Conservation (phyloP, 2,329 filamentous ascomycete genomes). For the Cadophora gregata region DNA sequence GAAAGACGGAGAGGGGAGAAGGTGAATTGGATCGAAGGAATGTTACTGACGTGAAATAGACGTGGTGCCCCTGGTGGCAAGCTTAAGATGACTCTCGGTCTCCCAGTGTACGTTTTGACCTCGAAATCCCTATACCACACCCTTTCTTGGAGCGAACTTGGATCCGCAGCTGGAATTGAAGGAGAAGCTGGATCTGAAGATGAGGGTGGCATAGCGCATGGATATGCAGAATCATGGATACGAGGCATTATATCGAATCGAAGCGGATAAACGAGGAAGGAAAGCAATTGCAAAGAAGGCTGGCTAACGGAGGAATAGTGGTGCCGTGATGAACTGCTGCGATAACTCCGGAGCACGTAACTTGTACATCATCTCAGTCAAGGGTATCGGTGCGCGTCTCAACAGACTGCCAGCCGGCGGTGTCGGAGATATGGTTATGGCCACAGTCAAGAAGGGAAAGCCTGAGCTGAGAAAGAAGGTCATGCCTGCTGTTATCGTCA, state of each 20-base stretch:
- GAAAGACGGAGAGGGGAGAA: neutral
- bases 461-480: slow-evolving; percentile 99
- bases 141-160: neutral
- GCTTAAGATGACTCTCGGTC: slow-evolving; percentile 99
- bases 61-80: slow-evolving; percentile 98
- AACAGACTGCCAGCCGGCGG: slow-evolving; percentile 97
- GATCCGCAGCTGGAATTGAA: neutral
- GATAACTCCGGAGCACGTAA: slow-evolving; percentile 99
- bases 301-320: slow-evolving; percentile 58
- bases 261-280: neutral
- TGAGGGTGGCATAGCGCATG: neutral
- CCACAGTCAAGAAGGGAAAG: slow-evolving; percentile 99
- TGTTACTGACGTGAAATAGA: slow-evolving; percentile 48
- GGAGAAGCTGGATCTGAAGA: neutral
- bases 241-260: too few relatives aligned
- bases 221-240: neutral
- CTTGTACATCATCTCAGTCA: slow-evolving; percentile 99
- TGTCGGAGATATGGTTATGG: slow-evolving; percentile 99
- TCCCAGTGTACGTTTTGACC: slow-evolving; percentile 84
- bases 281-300: neutral
- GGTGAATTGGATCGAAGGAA: slow-evolving; percentile 3
- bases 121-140: slow-evolving; percentile 8
- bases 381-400: slow-evolving; percentile 95
- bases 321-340: slow-evolving; percentile 99
- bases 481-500: slow-evolving; percentile 98